Evolutionary conservation across 169 alveolate species (phyloP).

Genomic region (Plasmodium malariae): DNA sequence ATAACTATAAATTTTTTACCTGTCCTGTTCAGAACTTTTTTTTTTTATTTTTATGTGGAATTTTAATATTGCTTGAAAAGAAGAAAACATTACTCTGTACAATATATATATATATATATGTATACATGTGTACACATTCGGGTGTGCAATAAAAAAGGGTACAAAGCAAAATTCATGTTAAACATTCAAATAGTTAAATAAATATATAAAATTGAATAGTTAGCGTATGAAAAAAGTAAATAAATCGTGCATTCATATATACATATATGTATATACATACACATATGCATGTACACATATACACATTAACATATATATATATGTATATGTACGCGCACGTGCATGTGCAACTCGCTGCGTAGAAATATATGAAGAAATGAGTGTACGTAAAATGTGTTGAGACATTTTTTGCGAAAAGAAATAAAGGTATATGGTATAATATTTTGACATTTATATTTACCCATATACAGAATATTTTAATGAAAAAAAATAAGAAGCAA

Average conservation of each 20-base stretch:
- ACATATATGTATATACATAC: neutral
- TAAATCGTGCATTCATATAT: neutral
- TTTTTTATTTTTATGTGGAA: too few species aligned
- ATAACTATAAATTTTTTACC: neutral
- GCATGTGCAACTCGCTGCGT: too few species aligned
- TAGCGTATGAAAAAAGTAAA: neutral
- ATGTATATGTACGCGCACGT: too few species aligned
- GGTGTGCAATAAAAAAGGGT: neutral
- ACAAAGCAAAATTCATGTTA: neutral
- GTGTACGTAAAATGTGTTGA: neutral
- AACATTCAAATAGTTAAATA: neutral
- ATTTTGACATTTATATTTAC: neutral
- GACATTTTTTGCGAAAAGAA: neutral
- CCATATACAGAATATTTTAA: neutral
- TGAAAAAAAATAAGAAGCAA: neutral
- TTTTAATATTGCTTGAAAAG: neutral
- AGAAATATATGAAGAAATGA: neutral
- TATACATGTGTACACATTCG: neutral
- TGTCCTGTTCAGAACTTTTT: slow-evolving; percentile 30
- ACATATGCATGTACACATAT: neutral
- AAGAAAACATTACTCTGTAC: too few species aligned
- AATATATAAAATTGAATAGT: neutral
- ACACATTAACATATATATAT: neutral
- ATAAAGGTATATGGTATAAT: neutral
- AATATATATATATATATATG: too few species aligned